phyloP scores from a whole-genome alignment of 129 eudicot genomes.

The Sambucus nigra region DNA sequence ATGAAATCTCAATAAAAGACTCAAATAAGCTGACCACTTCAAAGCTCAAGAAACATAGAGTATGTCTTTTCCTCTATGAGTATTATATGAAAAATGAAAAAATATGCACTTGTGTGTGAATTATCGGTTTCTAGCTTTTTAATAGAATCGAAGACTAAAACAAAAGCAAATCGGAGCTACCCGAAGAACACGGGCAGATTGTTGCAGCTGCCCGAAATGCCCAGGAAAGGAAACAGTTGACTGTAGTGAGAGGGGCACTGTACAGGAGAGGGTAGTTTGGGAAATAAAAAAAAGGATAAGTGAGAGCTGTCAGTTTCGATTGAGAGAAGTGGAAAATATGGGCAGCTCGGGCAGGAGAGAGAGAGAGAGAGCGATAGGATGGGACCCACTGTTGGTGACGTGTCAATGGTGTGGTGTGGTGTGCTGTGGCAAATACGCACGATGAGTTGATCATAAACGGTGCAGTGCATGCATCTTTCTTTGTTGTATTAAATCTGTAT shows the following conservation, averaged over 20 bases:
- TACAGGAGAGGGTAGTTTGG: conserved; percentile 4
- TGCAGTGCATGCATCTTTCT: no score
- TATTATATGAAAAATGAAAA: neutral
- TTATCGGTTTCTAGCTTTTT: conserved; percentile 26
- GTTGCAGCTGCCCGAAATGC: conserved; percentile 6
- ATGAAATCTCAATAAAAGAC: conserved; percentile 31
- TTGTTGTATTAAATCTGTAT: no score
- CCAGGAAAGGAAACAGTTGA: neutral
- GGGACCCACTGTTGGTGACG: neutral
- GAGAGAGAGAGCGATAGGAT: neutral
- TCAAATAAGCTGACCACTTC: conserved; percentile 53
- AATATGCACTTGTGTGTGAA: conserved; percentile 10
- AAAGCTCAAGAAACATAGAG: conserved; percentile 7
- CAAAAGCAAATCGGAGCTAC: conserved; percentile 43
- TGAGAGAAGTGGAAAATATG: conserved; percentile 14
- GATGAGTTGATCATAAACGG: no score
- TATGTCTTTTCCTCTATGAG: neutral
- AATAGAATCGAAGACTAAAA: conserved; percentile 50
- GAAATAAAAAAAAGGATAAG: conserved; percentile 16
- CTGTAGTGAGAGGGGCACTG: neutral
- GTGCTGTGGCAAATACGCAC: no score
- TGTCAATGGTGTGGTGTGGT: no score
- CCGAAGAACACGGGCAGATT: conserved; percentile 62
- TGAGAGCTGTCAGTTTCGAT: conserved; percentile 13
- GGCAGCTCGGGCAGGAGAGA: neutral